Evolutionary conservation across 1,284 basidiomycete genomes (phyloP), one percentile per base, ranked within the genome.

Genomic region (Rhodotorula sp.): DNA sequence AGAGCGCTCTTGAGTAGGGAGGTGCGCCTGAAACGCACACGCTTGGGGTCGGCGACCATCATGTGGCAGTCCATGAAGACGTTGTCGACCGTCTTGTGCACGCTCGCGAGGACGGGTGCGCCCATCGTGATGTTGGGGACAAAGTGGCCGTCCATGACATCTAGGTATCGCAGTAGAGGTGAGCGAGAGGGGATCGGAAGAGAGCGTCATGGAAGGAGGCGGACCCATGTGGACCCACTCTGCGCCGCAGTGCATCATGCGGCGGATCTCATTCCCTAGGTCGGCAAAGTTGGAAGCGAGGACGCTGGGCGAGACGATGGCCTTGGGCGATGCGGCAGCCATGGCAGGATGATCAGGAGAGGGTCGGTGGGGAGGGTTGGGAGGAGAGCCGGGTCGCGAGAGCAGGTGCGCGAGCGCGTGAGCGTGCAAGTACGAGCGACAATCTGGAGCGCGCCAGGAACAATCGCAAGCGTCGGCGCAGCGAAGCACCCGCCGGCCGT

Each of bases 31-130:
- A 52, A 49, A 77, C 83, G 48, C 78, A 92, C 94, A 86, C 90
- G 89, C 78, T 91, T 91, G 4, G 97, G 97, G 73, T 98, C 86
- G 0, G 94, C 83, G 23, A 99, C 97, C 97, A 99, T 99, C 97
- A 99, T 99, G 84, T 99, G 97, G 83, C 95, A 98, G 83, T 99
- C 97, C 96, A 99, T 99, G 84, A 95, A 99, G 77, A 97, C 96
- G 68, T 89, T 91, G 9, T 95, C 94, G 27, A 98, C 87, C 59
- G 89, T 88, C 82, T 95, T 94, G 67, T 87, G 85, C n/a, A 99
- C 90, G 75, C 89, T 92, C 27, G 90, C 85, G 50, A 99, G 86
- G 63, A 99, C 87, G 4, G 96, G 96, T 44, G 94, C 89, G 67
- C 93, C 93, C 94, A 82, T 67, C 27, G 94, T 95, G 82, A 97